Evolutionary conservation across 2,329 filamentous ascomycete genomes (phyloP), one percentile per base, ranked within the genome.

Genomic region (Lizonia empirigonia): DNA sequence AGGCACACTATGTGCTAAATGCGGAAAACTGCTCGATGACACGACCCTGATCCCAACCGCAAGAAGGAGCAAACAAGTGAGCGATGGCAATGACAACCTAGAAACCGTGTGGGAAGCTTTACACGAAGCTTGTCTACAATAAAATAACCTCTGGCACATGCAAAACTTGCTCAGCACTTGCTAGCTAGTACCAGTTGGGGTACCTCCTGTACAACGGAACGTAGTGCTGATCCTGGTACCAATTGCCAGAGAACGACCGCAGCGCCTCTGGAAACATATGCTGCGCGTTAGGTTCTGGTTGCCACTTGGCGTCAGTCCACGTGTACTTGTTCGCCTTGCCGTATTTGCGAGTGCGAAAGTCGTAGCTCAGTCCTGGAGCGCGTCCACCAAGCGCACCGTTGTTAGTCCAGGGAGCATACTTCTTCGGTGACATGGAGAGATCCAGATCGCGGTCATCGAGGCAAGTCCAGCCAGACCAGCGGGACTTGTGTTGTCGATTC

Each of bases 381-480:
- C 63, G 55, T 35, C 63, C 63, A 23, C 57, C 58, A 7, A 62
- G 54, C 36, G 50, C 22, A 19, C 33, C 35, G 8, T 44, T 52
- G 22, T 41, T 39, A 6, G 58, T 63, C 63, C 58, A 64, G 5
- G 58, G 56, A 10, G 58, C 54, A 35, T 50, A 53, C 27, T 59
- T 58, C 9, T 36, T 23, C 18, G 54, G 38, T n/a, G 49, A 54
- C 33, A 67, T 54, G 8, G 51, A 15, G 16, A 41, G 19, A 27
- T 59, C 53, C 18, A 44, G 44, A 24, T 44, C 53, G n/a, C 61
- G 44, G 19, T 62, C 60, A 27, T 68, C 66, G 3, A 72, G 60
- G 15, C 67, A 52, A 3, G 57, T 58, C 65, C 74, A 73, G 4
- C 62, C 53, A 8, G 65, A 54, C 77, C 76, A 78, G 42, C 69